Evolutionary conservation across 2,329 filamentous ascomycete species (phyloP).

Genomic region (Emericellopsis atlantica): DNA sequence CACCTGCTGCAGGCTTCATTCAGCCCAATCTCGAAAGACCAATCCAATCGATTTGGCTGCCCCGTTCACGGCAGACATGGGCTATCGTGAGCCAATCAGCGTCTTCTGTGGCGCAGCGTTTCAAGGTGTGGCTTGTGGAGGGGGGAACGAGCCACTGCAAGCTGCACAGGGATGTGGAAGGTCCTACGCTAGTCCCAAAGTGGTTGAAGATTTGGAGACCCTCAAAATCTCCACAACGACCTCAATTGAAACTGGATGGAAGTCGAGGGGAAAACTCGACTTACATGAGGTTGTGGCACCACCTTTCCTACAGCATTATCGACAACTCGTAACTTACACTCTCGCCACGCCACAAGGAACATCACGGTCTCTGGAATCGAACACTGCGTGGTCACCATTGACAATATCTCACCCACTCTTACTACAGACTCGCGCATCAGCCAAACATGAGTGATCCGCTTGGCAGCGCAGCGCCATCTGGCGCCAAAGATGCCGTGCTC

Average conservation of each 20-base stretch:
- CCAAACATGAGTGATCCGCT: not conserved
- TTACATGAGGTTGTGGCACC: too few species aligned
- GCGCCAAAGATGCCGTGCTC: slow-evolving; percentile 69
- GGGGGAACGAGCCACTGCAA: not conserved
- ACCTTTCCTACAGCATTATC: too few species aligned
- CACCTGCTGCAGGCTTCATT: too few species aligned
- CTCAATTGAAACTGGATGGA: not conserved
- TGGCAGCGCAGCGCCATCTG: slow-evolving; percentile 37
- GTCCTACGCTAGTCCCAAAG: not conserved
- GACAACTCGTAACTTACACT: too few species aligned
- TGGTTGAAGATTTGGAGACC: not conserved
- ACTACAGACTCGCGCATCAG: too few species aligned
- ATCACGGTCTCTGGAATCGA: too few species aligned
- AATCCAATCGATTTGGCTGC: too few species aligned
- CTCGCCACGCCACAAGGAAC: too few species aligned
- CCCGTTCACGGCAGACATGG: too few species aligned
- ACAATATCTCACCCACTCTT: too few species aligned
- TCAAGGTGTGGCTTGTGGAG: slow-evolving; percentile 2
- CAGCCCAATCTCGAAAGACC: too few species aligned
- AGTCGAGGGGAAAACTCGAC: not conserved
- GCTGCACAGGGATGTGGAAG: not conserved
- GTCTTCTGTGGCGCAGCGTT: not conserved
- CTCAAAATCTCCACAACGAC: not conserved
- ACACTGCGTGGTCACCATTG: too few species aligned
- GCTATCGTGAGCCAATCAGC: not conserved